A percentile compares a stretch with the other conserved stretches of the same genome.
Conservation (phyloP, 495 filamentous ascomycete genomes). For the Physcia stellaris region DNA sequence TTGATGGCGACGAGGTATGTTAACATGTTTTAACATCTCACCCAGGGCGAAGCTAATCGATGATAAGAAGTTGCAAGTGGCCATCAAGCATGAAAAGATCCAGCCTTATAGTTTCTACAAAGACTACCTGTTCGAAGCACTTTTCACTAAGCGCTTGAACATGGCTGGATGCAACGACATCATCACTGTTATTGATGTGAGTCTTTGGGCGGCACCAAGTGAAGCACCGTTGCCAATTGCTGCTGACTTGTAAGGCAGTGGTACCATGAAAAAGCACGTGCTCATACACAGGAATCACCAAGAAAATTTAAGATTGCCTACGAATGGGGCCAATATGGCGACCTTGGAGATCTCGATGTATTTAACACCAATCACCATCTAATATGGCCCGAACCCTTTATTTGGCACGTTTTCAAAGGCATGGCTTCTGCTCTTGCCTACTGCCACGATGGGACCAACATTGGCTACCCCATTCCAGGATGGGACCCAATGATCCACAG, state of each 20-base stretch:
- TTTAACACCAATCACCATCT: neutral
- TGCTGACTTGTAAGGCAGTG: constrained; percentile 9
- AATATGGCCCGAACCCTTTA: constrained; percentile 10
- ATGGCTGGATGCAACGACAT: constrained; percentile 13
- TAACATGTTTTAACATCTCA: too few relatives aligned
- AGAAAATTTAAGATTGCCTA: neutral
- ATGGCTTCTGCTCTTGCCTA: constrained; percentile 12
- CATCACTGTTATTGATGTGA: constrained; percentile 13
- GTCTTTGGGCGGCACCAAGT: neutral
- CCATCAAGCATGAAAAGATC: constrained; percentile 27
- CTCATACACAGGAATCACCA: neutral
- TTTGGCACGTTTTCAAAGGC: constrained; percentile 14
- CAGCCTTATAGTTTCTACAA: neutral
- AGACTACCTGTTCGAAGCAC: constrained; percentile 13
- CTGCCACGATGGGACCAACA: constrained; percentile 5
- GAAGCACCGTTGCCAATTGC: constrained; percentile 3
- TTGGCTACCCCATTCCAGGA: neutral
- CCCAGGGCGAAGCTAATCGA: too few relatives aligned
- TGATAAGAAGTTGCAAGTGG: too few relatives aligned
- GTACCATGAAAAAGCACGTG: neutral
- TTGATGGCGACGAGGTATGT: too few relatives aligned
- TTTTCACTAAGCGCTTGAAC: constrained; percentile 10
- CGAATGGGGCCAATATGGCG: neutral
- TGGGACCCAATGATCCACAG: constrained; percentile 33
- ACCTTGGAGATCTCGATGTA: neutral